Percentiles rank a stretch among this genome's conserved stretches.
Evolutionary conservation across 2,329 filamentous ascomycete genomes (phyloP).

Genomic region (Verticillium nonalfalfae): DNA sequence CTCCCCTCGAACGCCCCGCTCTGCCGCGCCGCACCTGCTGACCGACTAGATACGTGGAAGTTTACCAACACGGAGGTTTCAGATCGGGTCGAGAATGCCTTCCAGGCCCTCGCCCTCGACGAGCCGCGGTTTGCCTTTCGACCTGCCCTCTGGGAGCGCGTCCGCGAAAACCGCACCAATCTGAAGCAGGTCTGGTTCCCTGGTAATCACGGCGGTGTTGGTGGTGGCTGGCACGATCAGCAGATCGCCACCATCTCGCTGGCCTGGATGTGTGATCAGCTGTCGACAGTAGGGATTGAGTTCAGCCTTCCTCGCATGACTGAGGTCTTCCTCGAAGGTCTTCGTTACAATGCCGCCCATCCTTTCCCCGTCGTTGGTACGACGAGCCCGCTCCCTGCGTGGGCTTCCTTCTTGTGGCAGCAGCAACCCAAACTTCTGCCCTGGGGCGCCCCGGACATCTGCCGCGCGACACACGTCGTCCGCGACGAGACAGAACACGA

Average conservation of each 20-base stretch:
- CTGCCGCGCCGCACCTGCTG: conserved; percentile 1
- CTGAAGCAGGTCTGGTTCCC: conserved; percentile 42
- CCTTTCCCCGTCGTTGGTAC: conserved; percentile 23
- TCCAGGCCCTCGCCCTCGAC: conserved; percentile 48
- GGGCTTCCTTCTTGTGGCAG: not conserved
- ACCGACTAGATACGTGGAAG: conserved; percentile 20
- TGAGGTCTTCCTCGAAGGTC: conserved; percentile 8
- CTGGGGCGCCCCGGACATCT: not conserved
- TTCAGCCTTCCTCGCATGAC: conserved; percentile 14
- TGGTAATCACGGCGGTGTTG: conserved; percentile 54
- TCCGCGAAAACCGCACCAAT: conserved; percentile 7
- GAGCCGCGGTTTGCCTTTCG: conserved; percentile 33
- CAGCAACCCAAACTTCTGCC: not conserved
- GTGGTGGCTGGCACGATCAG: conserved; percentile 42
- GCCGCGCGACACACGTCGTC: not conserved
- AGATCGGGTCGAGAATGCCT: conserved; percentile 41
- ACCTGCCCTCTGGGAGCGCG: conserved; percentile 20
- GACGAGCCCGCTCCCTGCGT: not conserved
- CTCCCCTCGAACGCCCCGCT: not conserved
- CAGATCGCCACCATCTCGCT: conserved; percentile 16
- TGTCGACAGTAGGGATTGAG: conserved; percentile 15
- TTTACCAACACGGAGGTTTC: conserved; percentile 38
- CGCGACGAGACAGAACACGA: not conserved
- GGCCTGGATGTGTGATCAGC: conserved; percentile 18
- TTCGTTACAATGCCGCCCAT: conserved; percentile 22